phyloP scores from a whole-genome alignment of 345 rosid genomes.

The Heritiera littoralis region DNA sequence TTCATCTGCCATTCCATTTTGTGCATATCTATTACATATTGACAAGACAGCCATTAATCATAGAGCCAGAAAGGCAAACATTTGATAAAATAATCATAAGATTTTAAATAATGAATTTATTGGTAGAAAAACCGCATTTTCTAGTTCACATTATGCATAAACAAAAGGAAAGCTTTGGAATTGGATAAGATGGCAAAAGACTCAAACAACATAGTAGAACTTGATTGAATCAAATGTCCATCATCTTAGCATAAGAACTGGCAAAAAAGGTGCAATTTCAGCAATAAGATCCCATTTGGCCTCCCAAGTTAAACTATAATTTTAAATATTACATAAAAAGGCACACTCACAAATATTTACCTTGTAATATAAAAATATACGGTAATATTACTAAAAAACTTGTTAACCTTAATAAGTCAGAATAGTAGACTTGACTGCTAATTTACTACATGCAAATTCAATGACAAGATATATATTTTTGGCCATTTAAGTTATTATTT shows the following conservation, averaged over 20 bases:
- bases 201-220: background rate
- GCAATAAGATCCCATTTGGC: background rate
- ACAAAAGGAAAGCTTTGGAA: background rate
- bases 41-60: constrained; percentile 3
- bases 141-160: background rate
- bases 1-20: constrained; percentile 74
- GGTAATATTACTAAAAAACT: background rate
- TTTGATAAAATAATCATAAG: background rate
- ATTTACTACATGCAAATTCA: background rate
- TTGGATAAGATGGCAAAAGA: background rate
- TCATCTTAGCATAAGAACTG: constrained; percentile 5
- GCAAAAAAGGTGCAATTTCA: background rate
- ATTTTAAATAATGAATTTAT: background rate
- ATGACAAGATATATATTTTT: background rate
- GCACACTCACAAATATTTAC: background rate
- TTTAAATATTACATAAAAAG: background rate
- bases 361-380: background rate
- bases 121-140: background rate
- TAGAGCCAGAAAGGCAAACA: constrained; percentile 5
- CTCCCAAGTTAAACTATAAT: background rate
- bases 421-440: no score
- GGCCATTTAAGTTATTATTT: background rate
- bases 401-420: background rate
- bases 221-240: background rate
- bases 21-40: constrained; percentile 59